phyloP scores from a whole-genome alignment of 192 early-diverging fungal species.

The Mortierella hygrophila region DNA sequence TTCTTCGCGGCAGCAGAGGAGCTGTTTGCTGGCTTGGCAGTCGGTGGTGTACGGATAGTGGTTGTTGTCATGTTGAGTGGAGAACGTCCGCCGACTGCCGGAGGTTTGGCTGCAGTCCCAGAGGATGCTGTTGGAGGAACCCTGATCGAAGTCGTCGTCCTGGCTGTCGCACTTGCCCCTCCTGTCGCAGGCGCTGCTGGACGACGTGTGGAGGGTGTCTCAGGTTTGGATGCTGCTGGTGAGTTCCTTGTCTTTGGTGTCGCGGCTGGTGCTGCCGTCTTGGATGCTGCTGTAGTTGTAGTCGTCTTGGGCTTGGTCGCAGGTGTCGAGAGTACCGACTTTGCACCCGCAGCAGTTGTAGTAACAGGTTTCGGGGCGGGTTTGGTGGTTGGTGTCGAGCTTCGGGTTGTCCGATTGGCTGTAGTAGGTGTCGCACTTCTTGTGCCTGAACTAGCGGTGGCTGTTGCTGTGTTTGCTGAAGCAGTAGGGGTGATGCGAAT shows the following conservation, averaged over 20 bases:
- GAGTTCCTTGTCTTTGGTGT: not conserved
- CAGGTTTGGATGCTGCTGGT: not conserved
- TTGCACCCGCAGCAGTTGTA: not conserved
- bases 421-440: constrained; percentile 9
- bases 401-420: constrained; percentile 7
- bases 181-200: not conserved
- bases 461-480: not conserved
- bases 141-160: constrained; percentile 38
- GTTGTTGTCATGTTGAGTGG: constrained; percentile 48
- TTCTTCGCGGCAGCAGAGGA: not conserved
- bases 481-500: not conserved
- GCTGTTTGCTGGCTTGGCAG: constrained; percentile 2
- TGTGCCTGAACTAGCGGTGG: constrained; percentile 5
- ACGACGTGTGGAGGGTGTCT: not conserved
- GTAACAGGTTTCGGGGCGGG: not conserved
- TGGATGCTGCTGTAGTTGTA: not conserved
- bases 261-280: not conserved
- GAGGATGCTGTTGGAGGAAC: constrained; percentile 7
- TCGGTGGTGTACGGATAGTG: constrained; percentile 27
- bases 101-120: constrained; percentile 26
- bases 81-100: constrained; percentile 32
- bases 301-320: constrained; percentile 2
- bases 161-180: constrained; percentile 19
- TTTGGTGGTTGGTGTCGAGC: not conserved
- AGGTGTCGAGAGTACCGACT: not conserved